phyloP scores from a whole-genome alignment of 257 asterid species.

The Plantago major region DNA sequence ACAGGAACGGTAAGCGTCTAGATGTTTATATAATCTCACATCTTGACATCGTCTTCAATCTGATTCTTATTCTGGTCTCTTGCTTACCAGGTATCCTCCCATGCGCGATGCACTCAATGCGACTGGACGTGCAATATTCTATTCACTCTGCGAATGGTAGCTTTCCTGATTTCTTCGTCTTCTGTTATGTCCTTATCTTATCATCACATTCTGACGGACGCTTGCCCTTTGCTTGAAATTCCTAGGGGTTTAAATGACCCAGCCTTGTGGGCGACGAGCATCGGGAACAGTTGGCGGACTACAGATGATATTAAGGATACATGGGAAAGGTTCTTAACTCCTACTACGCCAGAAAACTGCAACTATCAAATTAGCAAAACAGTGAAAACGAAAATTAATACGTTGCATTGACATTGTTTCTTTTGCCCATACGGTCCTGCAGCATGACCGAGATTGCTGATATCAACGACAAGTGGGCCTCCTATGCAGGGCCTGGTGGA shows the following conservation, averaged over 20 bases:
- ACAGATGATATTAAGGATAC: constrained; percentile 86
- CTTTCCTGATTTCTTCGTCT: neutral
- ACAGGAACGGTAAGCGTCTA: constrained; percentile 49
- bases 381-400: neutral
- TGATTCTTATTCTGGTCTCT: constrained; percentile 12
- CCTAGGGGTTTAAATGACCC: constrained; percentile 87
- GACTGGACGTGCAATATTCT: constrained; percentile 72
- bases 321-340: constrained; percentile 71
- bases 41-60: constrained; percentile 7
- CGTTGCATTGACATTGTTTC: constrained; percentile 12
- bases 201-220: neutral
- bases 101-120: constrained; percentile 95
- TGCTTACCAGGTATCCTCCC: constrained; percentile 69
- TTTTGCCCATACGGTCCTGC: constrained; percentile 23
- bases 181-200: neutral
- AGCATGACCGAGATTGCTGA: constrained; percentile 91
- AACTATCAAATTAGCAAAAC: neutral
- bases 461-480: constrained; percentile 88
- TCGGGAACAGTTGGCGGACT: constrained; percentile 96
- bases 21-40: neutral
- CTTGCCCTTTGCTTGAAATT: constrained; percentile 20
- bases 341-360: no score
- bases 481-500: constrained; percentile 98
- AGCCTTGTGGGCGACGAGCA: constrained; percentile 76
- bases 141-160: constrained; percentile 90